Evolutionary conservation across 1,284 basidiomycete genomes (phyloP).

Genomic region (Kwoniella shivajii): DNA sequence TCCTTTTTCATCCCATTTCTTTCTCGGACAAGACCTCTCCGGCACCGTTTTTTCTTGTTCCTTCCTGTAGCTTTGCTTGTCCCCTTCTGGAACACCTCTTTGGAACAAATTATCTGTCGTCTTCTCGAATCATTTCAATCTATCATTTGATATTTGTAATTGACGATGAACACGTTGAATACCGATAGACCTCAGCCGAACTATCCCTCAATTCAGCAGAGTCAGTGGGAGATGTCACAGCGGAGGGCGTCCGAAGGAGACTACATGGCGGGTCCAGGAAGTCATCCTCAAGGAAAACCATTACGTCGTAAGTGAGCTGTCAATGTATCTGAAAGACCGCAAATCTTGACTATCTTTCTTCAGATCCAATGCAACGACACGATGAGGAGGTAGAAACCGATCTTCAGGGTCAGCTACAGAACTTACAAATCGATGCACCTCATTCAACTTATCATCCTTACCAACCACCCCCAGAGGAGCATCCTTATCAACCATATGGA

Average conservation of each 20-base stretch:
- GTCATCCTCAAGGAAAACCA: not conserved
- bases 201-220: not conserved
- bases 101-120: no score
- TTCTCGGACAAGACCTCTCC: no score
- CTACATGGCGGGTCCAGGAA: not conserved
- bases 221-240: no score
- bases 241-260: not conserved
- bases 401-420: slow-evolving; percentile 7
- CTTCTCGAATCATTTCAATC: not conserved
- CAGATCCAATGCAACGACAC: not conserved
- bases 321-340: not conserved
- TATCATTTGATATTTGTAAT: not conserved
- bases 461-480: slow-evolving; percentile 9
- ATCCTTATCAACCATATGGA: slow-evolving; percentile 13
- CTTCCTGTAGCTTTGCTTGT: no score
- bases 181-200: not conserved
- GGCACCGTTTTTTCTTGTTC: no score
- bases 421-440: slow-evolving; percentile 11
- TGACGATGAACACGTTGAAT: not conserved
- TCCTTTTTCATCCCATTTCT: no score
- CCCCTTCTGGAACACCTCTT: no score
- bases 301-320: not conserved
- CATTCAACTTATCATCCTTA: slow-evolving; percentile 1
- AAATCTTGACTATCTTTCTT: no score
- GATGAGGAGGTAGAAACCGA: not conserved